phyloP scores from a whole-genome alignment of 2,329 filamentous ascomycete species.

The Pyricularia sp. region DNA sequence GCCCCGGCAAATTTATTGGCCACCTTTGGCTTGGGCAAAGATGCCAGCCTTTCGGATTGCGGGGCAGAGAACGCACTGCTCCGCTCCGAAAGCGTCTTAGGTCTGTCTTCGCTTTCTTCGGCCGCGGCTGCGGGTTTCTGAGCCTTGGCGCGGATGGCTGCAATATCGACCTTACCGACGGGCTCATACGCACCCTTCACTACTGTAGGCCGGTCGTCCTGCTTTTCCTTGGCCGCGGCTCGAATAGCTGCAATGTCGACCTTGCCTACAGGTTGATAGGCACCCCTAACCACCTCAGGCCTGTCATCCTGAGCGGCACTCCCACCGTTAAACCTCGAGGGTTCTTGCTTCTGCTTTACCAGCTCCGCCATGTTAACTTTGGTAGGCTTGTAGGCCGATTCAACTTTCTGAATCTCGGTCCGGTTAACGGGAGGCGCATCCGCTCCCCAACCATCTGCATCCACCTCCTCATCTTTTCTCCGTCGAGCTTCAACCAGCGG shows the following conservation, averaged over 20 bases:
- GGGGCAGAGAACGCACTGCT: slow-evolving; percentile 55
- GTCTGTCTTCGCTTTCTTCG: slow-evolving; percentile 26
- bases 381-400: slow-evolving; percentile 84
- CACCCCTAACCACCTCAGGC: slow-evolving; percentile 63
- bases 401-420: slow-evolving; percentile 80
- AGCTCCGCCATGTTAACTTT: slow-evolving; percentile 89
- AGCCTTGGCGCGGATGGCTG: slow-evolving; percentile 74
- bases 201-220: slow-evolving; percentile 67
- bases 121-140: slow-evolving; percentile 44
- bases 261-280: slow-evolving; percentile 89
- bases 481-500: slow-evolving; percentile 54
- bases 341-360: slow-evolving; percentile 56
- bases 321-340: slow-evolving; percentile 43
- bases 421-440: slow-evolving; percentile 88
- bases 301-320: slow-evolving; percentile 29
- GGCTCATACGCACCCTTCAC: slow-evolving; percentile 94
- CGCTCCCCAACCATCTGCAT: slow-evolving; percentile 84
- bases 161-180: slow-evolving; percentile 92
- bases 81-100: slow-evolving; percentile 60
- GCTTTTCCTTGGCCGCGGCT: slow-evolving; percentile 52
- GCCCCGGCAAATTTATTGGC: slow-evolving; percentile 72
- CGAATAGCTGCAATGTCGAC: slow-evolving; percentile 93
- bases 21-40: slow-evolving; percentile 87
- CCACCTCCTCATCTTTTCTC: slow-evolving; percentile 45
- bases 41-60: slow-evolving; percentile 67